Conservation (phyloP, 257 asterid genomes). For the Forsythia suspensa region DNA sequence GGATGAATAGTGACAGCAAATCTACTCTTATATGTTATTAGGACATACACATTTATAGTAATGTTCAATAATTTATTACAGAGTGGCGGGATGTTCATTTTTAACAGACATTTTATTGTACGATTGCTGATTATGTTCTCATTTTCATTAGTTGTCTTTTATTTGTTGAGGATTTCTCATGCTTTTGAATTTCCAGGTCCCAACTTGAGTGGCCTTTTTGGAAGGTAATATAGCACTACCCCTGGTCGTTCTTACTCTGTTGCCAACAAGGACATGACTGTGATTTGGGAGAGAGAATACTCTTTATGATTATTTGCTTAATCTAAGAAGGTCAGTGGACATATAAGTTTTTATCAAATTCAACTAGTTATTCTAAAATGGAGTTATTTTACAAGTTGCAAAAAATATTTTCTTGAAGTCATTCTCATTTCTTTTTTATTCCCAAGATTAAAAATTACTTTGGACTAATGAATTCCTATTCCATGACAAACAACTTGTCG, state of each 20-base stretch:
- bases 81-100: no score
- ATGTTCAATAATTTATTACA: no score
- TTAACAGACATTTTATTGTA: not conserved
- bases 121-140: not conserved
- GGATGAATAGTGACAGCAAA: no score
- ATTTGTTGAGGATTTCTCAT: not conserved
- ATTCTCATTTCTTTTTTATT: not conserved
- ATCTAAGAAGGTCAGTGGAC: conserved; percentile 66
- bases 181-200: conserved; percentile 51
- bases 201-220: conserved; percentile 89
- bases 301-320: conserved; percentile 84
- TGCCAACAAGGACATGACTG: conserved; percentile 86
- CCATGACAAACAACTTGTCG: not conserved
- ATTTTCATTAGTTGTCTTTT: not conserved
- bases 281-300: conserved; percentile 72
- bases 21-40: no score
- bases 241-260: conserved; percentile 90
- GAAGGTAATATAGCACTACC: conserved; percentile 88
- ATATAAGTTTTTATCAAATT: not conserved
- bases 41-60: no score
- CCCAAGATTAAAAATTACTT: not conserved
- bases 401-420: not conserved
- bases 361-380: not conserved
- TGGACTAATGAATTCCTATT: not conserved
- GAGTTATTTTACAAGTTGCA: not conserved